Evolutionary conservation across 1,284 basidiomycete species (phyloP), one percentile per base, ranked within the genome.

Genomic region (Tilletia walkeri): DNA sequence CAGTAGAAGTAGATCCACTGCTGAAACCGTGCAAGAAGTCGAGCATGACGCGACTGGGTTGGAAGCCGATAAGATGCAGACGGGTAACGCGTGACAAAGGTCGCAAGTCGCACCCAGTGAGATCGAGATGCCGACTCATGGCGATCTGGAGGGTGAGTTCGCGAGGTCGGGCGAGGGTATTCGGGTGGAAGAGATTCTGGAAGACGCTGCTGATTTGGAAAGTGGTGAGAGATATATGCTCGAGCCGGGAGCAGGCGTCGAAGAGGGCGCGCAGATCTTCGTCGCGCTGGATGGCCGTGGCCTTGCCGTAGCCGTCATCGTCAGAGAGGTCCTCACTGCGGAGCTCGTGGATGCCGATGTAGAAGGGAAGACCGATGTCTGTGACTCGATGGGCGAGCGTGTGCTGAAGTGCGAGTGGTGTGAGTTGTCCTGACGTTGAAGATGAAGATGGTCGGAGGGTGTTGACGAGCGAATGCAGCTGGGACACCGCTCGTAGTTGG

Each of bases 1-100:
- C 24, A 30, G 24, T 30, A 30, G 24, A 30, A 30, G 24, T 30
- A 30, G 24, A 30, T 30, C 24, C 24, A n/a, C 12, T 12, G n/a
- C 30, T 14, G 56, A 63, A 18, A 38, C 59, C 36, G 34, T 63
- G 59, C 34, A 63, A 63, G 59, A 63, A 63, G 34, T 63, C 59
- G 59, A 63, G 59, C 6, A 63, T 10, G 16, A 38, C 14, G 12
- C 59, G 34, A 16, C 18, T 41, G 3, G 39, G 34, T 10, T 34
- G 34, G 7, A 63, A 6, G 12, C 36, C 12, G 59, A 63, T 34
- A 16, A 63, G 59, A 39, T 63, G 59, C 14, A 63, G 59, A 12
- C 36, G 36, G 34, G 16, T 34, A 3, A 39, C 36, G 34, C 39
- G 3, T 5, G 36, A 16, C 12, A 63, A 20, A 0, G 59, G 59